Base-by-base conservation (phyloP, 768 basidiomycete species). In the Tulasnella sp. region DNA sequence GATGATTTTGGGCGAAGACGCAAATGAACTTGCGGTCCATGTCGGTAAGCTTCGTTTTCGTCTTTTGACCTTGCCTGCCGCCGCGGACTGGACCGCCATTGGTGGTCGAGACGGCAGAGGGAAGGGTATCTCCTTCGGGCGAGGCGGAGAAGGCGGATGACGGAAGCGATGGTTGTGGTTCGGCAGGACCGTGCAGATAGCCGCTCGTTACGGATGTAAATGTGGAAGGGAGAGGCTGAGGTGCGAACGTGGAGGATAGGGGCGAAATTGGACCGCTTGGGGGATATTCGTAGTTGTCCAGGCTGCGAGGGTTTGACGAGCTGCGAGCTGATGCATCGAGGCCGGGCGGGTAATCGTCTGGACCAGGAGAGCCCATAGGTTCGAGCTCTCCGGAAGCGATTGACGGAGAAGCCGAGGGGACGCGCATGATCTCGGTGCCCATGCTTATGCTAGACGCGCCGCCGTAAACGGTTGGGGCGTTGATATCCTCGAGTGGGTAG, bases 1-100 rank as follows among this genome's bases (percentile, higher is more conserved):
- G 92, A 81, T 93, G 86, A 4, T 89, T 84, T 74, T 86, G 84
- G 79, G 90, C 89, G 83, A 89, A 91, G 16, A 86, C 77, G 81
- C 94, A 95, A 77, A 96, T 95, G 20, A 87, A 86, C 82, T 90
- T 91, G 80, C 93, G 90, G 82, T 94, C 91, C 39, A 87, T 86
- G 82, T 92, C 92, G 82, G 89, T 90, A 61, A 96, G 89, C 73
- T 83, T 83, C 57, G 79, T 80, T 78, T 81, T 81, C 10, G 79
- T 51, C 51, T 80, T 80, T 55, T 79, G 77, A 57, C 51, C 61
- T 39, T 61, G 51, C 23, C 79, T 78, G 10, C 70, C 46, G 15
- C 55, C 77, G 37, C 48, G 72, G 46, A 42, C 39, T 20, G 39
- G 35, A 16, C 75, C 73, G 40, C 72, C 71, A 29, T 42, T 40